These are phyloP conservation scores for Backusella macrospora DNA, from an alignment of 192 early-diverging fungal species.

Conservation along the genomic window DNA sequence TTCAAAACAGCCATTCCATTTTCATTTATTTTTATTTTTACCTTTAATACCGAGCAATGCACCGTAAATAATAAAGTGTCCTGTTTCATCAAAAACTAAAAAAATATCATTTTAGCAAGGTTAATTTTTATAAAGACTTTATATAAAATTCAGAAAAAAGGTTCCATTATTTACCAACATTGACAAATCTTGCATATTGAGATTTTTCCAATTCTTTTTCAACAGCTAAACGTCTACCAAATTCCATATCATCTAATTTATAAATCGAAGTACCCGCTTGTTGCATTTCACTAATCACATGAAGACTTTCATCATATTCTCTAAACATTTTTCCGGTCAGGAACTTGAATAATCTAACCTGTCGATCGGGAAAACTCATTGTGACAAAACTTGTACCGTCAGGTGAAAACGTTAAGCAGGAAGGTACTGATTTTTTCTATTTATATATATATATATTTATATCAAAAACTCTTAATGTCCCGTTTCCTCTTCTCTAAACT, in stretches of 20 bases:
- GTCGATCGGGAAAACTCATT: slow-evolving; percentile 79
- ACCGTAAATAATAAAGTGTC: slow-evolving; percentile 87
- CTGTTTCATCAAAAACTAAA: slow-evolving; percentile 88
- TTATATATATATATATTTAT: not conserved
- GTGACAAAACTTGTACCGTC: slow-evolving; percentile 87
- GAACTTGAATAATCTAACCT: slow-evolving; percentile 85
- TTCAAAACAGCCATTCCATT: no score
- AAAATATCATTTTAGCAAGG: not conserved
- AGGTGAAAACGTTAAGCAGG: slow-evolving; percentile 79
- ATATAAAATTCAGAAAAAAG: not conserved
- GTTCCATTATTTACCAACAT: slow-evolving; percentile 57
- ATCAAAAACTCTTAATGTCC: no score
- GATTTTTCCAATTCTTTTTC: slow-evolving; percentile 87
- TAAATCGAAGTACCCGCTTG: slow-evolving; percentile 76
- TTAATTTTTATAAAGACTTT: slow-evolving; percentile 11
- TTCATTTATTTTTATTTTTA: no score
- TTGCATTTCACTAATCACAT: slow-evolving; percentile 86
- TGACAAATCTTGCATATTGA: slow-evolving; percentile 61
- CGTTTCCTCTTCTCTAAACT: no score
- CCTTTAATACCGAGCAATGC: slow-evolving; percentile 95
- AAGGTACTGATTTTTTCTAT: slow-evolving; percentile 75
- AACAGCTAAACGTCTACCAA: slow-evolving; percentile 87
- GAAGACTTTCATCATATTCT: slow-evolving; percentile 90
- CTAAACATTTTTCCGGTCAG: slow-evolving; percentile 82
- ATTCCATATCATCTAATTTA: slow-evolving; percentile 97